phyloP scores from a whole-genome alignment of 2,329 filamentous ascomycete species.

The Cladosporium sp. region DNA sequence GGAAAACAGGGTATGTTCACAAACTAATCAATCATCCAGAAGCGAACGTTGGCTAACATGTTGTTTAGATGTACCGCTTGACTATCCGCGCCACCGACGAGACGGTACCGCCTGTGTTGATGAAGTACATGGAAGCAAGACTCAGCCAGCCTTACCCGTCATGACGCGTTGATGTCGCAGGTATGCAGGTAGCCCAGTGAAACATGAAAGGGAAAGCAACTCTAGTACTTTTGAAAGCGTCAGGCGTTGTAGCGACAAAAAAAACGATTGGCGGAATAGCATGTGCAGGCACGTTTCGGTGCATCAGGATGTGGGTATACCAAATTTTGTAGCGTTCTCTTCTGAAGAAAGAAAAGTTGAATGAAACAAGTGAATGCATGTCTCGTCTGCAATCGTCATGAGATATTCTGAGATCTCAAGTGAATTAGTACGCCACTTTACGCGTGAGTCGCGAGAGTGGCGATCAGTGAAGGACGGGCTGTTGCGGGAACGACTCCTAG shows the following conservation, averaged over 20 bases:
- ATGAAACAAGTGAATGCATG: not conserved
- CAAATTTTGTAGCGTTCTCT: slow-evolving; percentile 10
- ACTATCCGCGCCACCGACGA: slow-evolving; percentile 95
- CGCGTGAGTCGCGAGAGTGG: slow-evolving; percentile 10
- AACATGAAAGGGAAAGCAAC: not conserved
- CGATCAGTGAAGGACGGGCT: slow-evolving; percentile 4
- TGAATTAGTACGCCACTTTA: not conserved
- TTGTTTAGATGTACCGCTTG: slow-evolving; percentile 81
- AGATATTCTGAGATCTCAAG: not conserved
- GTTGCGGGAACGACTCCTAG: slow-evolving; percentile 2
- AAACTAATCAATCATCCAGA: too few relatives aligned
- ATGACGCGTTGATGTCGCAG: not conserved
- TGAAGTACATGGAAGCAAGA: slow-evolving; percentile 85
- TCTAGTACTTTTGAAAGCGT: slow-evolving; percentile 1
- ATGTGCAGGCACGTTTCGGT: not conserved
- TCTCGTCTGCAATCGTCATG: not conserved
- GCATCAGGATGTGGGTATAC: slow-evolving; percentile 11
- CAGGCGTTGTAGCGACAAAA: slow-evolving; percentile 16
- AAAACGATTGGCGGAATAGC: slow-evolving; percentile 10
- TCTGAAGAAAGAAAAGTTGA: not conserved
- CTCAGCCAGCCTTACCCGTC: slow-evolving; percentile 55
- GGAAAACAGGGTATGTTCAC: slow-evolving; percentile 72
- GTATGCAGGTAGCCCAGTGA: not conserved
- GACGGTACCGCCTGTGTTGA: slow-evolving; percentile 73
- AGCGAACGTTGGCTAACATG: slow-evolving; percentile 23